Evolutionary conservation across 139 green algal species (phyloP), one percentile per base, ranked within the genome.

Genomic region (Cymbomonas tetramitiformis): DNA sequence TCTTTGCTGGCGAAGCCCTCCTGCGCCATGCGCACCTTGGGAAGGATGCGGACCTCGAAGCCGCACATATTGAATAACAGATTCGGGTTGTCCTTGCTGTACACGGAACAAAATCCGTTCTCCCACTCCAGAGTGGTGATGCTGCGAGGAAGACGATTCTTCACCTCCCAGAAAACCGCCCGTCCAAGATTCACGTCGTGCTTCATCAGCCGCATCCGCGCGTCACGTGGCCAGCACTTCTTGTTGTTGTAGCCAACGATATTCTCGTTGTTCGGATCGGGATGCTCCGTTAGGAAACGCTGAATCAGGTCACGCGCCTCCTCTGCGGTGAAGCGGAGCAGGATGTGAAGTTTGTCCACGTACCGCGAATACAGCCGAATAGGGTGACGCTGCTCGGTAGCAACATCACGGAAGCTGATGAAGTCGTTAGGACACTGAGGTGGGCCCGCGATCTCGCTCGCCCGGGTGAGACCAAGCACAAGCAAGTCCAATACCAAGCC

Each of bases 231-330:
- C 91, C 91, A 98, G 79, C 91, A 98, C 79, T 88, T 93, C 51
- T 94, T 90, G 79, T 98, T 98, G 81, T 98, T 97, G 75, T 96
- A 98, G 21, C 91, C 91, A 33, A 99, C 88, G 44, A 97, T 95
- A 79, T 99, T 99, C 65, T 98, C 91, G 66, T 99, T 99, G 80
- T 99, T 99, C 68, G 91, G 91, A 76, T 99, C 91, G 0, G 91
- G 91, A 72, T 99, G 85, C 84, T 99, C 91, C 18, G 91, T 97
- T 3, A 99, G 77, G 79, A 94, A 99, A 3, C 70, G 50, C 41
- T 71, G 61, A 50, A 78, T 78, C 24, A 78, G 53, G 30, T 78
- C 70, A 18, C 48, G 38, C 31, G 83, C 77, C 72, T 99, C 91
- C 7, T 98, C 91, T 12, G 87, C 86, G 2, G 55, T 87, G 72